phyloP scores from a whole-genome alignment of 1,284 basidiomycete species.

The Somion occarium region DNA sequence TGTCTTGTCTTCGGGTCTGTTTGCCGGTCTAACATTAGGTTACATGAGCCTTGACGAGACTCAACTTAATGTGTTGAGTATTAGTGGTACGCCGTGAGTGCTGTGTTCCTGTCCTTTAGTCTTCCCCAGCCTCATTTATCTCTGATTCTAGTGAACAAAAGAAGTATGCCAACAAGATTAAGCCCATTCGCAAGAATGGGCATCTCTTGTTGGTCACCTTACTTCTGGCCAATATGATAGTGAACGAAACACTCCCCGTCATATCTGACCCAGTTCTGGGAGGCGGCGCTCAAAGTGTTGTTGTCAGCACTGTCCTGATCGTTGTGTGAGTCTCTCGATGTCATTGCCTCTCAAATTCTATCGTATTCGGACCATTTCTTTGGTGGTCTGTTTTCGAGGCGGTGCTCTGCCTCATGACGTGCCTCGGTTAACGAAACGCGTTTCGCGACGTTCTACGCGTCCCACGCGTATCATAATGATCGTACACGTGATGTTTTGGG shows the following conservation, averaged over 20 bases:
- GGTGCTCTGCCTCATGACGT: not conserved
- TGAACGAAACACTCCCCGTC: constrained; percentile 88
- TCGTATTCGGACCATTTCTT: not conserved
- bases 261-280: constrained; percentile 87
- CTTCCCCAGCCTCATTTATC: constrained; percentile 2
- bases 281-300: constrained; percentile 76
- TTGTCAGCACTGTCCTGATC: constrained; percentile 82
- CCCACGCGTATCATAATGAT: not conserved
- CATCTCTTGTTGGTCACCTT: constrained; percentile 82
- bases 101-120: not conserved
- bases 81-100: constrained; percentile 76
- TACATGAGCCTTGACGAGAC: constrained; percentile 95
- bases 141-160: constrained; percentile 60
- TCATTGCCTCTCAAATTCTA: not conserved
- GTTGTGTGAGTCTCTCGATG: constrained; percentile 60
- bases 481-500: not conserved
- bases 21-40: constrained; percentile 78
- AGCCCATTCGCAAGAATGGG: constrained; percentile 82
- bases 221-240: constrained; percentile 84
- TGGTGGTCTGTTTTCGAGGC: not conserved
- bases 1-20: constrained; percentile 57
- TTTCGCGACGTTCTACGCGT: not conserved
- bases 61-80: constrained; percentile 82
- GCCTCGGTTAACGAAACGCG: not conserved
- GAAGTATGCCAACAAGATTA: constrained; percentile 78